These are phyloP conservation scores for Arachnomyces sp. DNA, from an alignment of 2,329 filamentous ascomycete species.

Conservation along the genomic window DNA sequence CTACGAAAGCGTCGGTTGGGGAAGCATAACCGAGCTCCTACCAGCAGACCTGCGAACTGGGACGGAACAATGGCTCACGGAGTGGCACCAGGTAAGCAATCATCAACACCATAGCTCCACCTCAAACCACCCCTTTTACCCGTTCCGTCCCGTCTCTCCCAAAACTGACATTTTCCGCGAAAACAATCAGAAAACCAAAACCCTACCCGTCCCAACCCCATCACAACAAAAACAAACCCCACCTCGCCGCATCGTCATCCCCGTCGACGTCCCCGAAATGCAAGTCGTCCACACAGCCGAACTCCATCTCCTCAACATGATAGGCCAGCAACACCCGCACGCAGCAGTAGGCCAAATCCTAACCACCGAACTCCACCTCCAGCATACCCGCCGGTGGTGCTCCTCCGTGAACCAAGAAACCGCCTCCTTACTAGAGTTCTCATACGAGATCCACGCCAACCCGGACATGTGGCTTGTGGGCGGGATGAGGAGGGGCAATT, in stretches of 20 bases:
- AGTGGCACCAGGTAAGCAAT: slow-evolving; percentile 49
- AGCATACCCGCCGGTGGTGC: slow-evolving; percentile 49
- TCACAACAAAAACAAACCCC: slow-evolving; percentile 29
- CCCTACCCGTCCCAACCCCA: slow-evolving; percentile 24
- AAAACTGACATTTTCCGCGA: slow-evolving; percentile 6
- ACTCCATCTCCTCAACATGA: slow-evolving; percentile 25
- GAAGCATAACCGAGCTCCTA: slow-evolving; percentile 43
- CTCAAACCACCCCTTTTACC: not conserved
- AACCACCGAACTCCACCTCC: slow-evolving; percentile 41
- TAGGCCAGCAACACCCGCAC: slow-evolving; percentile 12
- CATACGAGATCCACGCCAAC: slow-evolving; percentile 70
- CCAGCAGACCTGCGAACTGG: slow-evolving; percentile 35
- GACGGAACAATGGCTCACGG: slow-evolving; percentile 23
- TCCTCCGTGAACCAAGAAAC: slow-evolving; percentile 21
- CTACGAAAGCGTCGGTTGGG: slow-evolving; percentile 48
- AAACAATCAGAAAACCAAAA: slow-evolving; percentile 25
- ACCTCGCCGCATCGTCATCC: slow-evolving; percentile 67
- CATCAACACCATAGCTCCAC: slow-evolving; percentile 1
- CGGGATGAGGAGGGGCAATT: slow-evolving; percentile 70
- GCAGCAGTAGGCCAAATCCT: slow-evolving; percentile 37
- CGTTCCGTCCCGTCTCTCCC: slow-evolving; percentile 11
- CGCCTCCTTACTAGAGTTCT: slow-evolving; percentile 58
- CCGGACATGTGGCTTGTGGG: slow-evolving; percentile 77
- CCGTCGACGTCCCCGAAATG: slow-evolving; percentile 79
- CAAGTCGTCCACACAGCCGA: slow-evolving; percentile 70